Percentiles rank a stretch among this genome's conserved stretches.
Conservation (phyloP, 2,329 filamentous ascomycete genomes). For the Exserohilum rostratum region DNA sequence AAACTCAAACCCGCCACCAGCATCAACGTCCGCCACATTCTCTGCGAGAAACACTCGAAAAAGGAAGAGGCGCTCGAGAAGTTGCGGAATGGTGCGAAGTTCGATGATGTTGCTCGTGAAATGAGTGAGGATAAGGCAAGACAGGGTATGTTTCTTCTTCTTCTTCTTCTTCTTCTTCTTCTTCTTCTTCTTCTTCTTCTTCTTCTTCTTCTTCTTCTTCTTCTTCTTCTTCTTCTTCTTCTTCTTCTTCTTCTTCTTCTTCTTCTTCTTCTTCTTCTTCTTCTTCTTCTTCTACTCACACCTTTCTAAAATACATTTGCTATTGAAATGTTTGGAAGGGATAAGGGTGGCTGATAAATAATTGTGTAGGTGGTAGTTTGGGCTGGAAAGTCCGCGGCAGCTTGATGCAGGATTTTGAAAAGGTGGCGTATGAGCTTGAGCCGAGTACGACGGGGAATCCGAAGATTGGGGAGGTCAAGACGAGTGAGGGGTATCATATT, state of each 20-base stretch:
- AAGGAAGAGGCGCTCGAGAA: conserved; percentile 77
- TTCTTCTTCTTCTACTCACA: too few relatives aligned
- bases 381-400: conserved; percentile 75
- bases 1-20: conserved; percentile 67
- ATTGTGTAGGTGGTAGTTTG: conserved; percentile 68
- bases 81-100: conserved; percentile 69
- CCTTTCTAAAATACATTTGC: too few relatives aligned
- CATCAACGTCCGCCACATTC: conserved; percentile 75
- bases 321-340: too few relatives aligned
- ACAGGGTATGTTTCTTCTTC: conserved; percentile 44
- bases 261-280: too few relatives aligned
- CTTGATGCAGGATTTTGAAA: conserved; percentile 72
- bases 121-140: conserved; percentile 80
- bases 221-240: too few relatives aligned
- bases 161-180: too few relatives aligned
- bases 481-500: conserved; percentile 77
- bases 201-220: too few relatives aligned
- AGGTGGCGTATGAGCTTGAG: conserved; percentile 72
- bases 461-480: conserved; percentile 73
- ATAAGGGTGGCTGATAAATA: too few relatives aligned
- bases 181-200: neutral
- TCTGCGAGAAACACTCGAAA: conserved; percentile 78
- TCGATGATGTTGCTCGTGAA: conserved; percentile 74
- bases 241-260: too few relatives aligned
- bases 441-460: conserved; percentile 68